Conservation (phyloP, 2,329 filamentous ascomycete genomes). For the Epichloe brachyelytri region DNA sequence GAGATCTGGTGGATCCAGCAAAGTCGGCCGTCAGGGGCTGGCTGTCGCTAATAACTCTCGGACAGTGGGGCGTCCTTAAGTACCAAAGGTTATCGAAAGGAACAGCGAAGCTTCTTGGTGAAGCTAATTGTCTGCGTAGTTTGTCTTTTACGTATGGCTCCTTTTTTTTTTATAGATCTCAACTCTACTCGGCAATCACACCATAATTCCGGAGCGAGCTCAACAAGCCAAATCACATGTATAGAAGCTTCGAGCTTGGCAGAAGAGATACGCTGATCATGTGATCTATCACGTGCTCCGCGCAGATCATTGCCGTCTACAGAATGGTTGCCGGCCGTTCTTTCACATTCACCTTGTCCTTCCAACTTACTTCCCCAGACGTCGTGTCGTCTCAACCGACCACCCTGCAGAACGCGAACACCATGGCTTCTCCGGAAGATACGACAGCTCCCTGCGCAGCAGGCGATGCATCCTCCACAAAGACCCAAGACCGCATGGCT, state of each 20-base stretch:
- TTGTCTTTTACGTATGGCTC: background rate
- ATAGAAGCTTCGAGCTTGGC: no score
- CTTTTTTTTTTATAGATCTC: no score
- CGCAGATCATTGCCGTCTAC: background rate
- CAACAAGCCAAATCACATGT: no score
- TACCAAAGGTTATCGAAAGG: background rate
- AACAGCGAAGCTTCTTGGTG: no score
- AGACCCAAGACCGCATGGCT: slow-evolving; percentile 54
- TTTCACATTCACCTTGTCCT: background rate
- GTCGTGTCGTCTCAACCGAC: background rate
- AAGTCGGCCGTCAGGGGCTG: background rate
- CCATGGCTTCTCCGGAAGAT: slow-evolving; percentile 2
- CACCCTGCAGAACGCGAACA: background rate
- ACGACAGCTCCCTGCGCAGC: background rate
- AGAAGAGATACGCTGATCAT: background rate
- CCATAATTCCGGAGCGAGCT: background rate
- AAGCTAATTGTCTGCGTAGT: background rate
- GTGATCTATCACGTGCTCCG: background rate
- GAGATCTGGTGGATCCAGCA: slow-evolving; percentile 3
- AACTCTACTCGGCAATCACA: background rate
- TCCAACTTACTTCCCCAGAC: background rate
- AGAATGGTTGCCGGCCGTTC: background rate
- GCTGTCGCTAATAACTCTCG: background rate
- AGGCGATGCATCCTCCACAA: slow-evolving; percentile 24
- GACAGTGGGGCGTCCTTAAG: background rate